A percentile compares a stretch with the other conserved stretches of the same genome.
These are phyloP conservation scores for Sporothrix humicola DNA, from an alignment of 2,329 filamentous ascomycete genomes.

Conservation along the genomic window DNA sequence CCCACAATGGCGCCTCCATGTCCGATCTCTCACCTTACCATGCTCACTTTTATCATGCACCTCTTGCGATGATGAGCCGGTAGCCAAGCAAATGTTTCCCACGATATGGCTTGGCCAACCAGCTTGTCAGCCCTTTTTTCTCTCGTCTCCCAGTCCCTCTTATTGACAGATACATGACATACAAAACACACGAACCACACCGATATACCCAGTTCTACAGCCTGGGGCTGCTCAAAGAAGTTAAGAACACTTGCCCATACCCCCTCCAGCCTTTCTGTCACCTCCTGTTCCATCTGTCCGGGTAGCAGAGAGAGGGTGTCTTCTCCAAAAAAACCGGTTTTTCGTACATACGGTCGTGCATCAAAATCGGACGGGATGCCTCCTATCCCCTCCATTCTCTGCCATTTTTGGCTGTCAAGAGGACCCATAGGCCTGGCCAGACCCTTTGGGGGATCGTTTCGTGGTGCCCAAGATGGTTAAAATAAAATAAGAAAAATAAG, in stretches of 20 bases:
- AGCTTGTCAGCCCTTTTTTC: not conserved
- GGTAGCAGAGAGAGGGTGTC: not conserved
- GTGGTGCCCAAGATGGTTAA: not conserved
- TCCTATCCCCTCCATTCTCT: not conserved
- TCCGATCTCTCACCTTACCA: not conserved
- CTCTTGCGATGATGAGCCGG: not conserved
- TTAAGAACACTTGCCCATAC: not conserved
- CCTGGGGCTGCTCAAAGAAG: too few relatives aligned
- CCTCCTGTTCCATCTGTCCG: not conserved
- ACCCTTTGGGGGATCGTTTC: conserved; percentile 8
- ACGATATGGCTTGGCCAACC: not conserved
- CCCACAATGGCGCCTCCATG: conserved; percentile 5
- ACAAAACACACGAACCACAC: not conserved
- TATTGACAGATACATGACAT: not conserved
- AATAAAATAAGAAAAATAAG: not conserved
- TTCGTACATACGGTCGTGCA: conserved; percentile 30
- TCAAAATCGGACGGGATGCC: conserved; percentile 7
- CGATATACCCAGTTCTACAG: not conserved
- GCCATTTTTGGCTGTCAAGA: not conserved
- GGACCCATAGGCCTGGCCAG: conserved; percentile 29
- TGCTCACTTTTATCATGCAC: conserved; percentile 11
- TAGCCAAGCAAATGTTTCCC: conserved; percentile 9
- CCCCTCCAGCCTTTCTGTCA: not conserved
- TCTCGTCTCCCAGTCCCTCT: not conserved
- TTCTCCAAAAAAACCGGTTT: conserved; percentile 32